These are phyloP conservation scores for Macaranga tanarius DNA, from an alignment of 441 rosid genomes.

Conservation along the genomic window DNA sequence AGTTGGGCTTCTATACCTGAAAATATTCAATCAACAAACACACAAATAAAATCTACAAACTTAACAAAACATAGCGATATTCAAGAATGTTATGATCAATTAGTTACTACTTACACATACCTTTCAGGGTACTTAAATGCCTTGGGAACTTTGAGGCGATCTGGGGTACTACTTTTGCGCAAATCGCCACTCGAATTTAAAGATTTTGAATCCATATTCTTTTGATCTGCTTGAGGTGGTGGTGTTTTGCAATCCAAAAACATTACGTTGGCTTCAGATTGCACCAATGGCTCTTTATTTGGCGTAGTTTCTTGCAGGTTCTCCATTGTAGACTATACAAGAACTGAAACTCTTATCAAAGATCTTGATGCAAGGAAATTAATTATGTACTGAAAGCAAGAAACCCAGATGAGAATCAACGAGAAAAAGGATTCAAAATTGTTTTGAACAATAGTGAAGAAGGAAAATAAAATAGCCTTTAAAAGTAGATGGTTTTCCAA, in stretches of 20 bases:
- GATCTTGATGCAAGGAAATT: background rate
- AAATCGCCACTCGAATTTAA: slow-evolving; percentile 37
- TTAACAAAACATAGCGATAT: no score
- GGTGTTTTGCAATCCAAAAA: slow-evolving; percentile 28
- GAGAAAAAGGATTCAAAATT: background rate
- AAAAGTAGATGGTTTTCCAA: slow-evolving; percentile 20
- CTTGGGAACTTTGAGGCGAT: slow-evolving; percentile 66
- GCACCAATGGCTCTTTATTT: slow-evolving; percentile 15
- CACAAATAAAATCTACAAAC: background rate
- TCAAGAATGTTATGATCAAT: no score
- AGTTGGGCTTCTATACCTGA: slow-evolving; percentile 86
- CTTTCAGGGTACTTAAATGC: slow-evolving; percentile 80
- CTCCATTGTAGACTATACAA: slow-evolving; percentile 29
- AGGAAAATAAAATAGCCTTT: slow-evolving; percentile 14
- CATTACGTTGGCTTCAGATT: slow-evolving; percentile 17
- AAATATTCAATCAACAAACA: background rate
- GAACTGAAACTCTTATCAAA: no score
- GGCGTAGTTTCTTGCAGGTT: slow-evolving; percentile 32
- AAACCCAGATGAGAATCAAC: background rate
- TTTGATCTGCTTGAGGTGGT: slow-evolving; percentile 18
- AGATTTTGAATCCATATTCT: slow-evolving; percentile 24
- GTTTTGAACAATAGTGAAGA: background rate
- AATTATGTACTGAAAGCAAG: background rate
- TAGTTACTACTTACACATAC: background rate
- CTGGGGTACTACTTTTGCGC: slow-evolving; percentile 52